Conservation (phyloP, 306 rosid genomes). For the Vigna nakashimae region DNA sequence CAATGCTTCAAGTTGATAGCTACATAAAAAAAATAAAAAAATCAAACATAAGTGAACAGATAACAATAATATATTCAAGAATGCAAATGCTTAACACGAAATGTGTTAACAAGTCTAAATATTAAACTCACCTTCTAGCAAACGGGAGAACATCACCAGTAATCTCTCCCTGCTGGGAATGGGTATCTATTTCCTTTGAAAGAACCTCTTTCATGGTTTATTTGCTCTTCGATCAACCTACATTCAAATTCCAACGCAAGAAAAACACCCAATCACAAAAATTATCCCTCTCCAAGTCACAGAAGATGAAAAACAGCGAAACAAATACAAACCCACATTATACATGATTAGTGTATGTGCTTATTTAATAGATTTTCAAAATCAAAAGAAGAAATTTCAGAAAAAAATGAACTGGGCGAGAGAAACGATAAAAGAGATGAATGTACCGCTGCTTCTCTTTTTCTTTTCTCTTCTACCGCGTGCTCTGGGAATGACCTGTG, state of each 20-base stretch:
- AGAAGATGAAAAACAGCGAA: background rate
- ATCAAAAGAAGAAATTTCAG: no score
- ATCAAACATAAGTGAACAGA: background rate
- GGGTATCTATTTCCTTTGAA: constrained; percentile 40
- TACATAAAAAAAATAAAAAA: constrained; percentile 38
- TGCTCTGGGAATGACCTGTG: no score
- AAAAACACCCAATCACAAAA: background rate
- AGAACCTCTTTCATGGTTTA: constrained; percentile 43
- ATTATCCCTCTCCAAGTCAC: background rate
- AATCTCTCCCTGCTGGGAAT: background rate
- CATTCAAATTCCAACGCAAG: background rate
- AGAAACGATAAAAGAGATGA: no score
- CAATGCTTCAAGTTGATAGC: constrained; percentile 87
- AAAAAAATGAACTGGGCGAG: no score
- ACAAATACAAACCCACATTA: no score
- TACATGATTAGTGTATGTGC: background rate
- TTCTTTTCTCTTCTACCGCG: no score
- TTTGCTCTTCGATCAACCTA: background rate
- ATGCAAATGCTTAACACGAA: background rate
- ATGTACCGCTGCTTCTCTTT: no score
- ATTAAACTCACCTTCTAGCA: constrained; percentile 66
- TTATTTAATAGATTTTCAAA: background rate
- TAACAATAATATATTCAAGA: background rate
- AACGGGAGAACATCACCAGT: constrained; percentile 61
- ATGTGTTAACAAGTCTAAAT: background rate